Evolutionary conservation across 345 rosid genomes (phyloP).

Genomic region (Syzygium aromaticum): DNA sequence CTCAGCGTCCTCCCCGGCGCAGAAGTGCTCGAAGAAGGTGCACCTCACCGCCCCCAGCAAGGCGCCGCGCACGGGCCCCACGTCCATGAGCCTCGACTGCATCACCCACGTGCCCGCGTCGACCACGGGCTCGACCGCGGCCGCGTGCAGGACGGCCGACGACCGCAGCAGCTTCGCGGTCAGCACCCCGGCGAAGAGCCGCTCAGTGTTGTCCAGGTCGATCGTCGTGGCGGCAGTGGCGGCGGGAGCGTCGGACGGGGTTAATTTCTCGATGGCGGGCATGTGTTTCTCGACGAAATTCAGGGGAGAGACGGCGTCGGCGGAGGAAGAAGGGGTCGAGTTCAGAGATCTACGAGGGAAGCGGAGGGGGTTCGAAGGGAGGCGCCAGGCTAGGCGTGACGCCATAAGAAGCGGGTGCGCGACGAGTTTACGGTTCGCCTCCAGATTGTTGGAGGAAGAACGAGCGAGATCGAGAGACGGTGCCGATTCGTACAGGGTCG

Average conservation of each 20-base stretch:
- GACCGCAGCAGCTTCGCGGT: conserved; percentile 47
- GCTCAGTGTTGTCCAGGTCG: conserved; percentile 41
- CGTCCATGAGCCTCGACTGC: conserved; percentile 56
- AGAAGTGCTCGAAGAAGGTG: conserved; percentile 76
- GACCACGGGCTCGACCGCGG: conserved; percentile 48
- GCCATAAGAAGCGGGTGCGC: background rate
- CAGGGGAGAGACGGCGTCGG: background rate
- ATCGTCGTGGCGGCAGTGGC: conserved; percentile 7
- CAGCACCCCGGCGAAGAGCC: conserved; percentile 40
- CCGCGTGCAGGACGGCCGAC: conserved; percentile 38
- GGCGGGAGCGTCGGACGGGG: background rate
- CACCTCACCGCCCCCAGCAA: conserved; percentile 26
- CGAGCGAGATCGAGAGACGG: background rate
- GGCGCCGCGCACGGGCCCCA: conserved; percentile 23
- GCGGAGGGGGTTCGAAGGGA: conserved; percentile 10
- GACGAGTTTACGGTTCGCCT: background rate
- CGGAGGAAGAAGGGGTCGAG: conserved; percentile 33
- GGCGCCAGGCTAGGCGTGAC: background rate
- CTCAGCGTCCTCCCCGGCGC: conserved; percentile 54
- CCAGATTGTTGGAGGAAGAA: background rate
- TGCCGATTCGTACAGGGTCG: background rate
- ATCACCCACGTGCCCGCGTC: conserved; percentile 71
- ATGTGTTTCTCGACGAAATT: background rate
- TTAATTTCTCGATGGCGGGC: conserved; percentile 6
- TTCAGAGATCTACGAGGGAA: conserved; percentile 21